Evolutionary conservation across 1,284 basidiomycete species (phyloP).

Genomic region (Apiotrichum brassicae): DNA sequence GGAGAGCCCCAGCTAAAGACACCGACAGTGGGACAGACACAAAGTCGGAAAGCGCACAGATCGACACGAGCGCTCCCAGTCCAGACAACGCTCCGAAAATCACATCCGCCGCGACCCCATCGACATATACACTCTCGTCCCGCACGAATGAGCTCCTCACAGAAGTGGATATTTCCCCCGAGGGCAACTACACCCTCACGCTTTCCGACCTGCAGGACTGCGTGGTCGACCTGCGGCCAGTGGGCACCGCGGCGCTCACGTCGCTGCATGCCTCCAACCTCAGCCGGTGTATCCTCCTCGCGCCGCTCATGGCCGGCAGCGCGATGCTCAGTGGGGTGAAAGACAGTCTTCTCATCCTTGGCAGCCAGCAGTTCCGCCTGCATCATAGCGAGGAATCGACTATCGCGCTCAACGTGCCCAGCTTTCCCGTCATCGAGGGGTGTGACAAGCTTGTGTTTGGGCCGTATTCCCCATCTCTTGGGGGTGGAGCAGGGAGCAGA

Average conservation of each 20-base stretch:
- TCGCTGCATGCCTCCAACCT: constrained; percentile 59
- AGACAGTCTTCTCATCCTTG: constrained; percentile 58
- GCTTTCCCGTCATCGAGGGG: constrained; percentile 69
- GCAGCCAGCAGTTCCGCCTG: constrained; percentile 79
- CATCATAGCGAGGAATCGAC: constrained; percentile 59
- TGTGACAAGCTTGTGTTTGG: constrained; percentile 58
- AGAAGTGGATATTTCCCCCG: not conserved
- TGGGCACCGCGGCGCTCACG: constrained; percentile 27
- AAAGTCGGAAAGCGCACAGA: constrained; percentile 18
- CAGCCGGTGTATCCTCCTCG: constrained; percentile 57
- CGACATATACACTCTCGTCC: constrained; percentile 37
- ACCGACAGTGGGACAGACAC: not conserved
- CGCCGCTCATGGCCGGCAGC: constrained; percentile 57
- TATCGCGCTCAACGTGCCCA: constrained; percentile 59
- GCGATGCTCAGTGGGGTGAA: constrained; percentile 60
- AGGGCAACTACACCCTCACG: constrained; percentile 25
- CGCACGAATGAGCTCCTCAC: constrained; percentile 45
- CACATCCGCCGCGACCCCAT: not conserved
- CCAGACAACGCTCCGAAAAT: no score
- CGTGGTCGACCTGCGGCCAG: constrained; percentile 56
- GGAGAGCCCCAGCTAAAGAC: constrained; percentile 41
- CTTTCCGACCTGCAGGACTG: constrained; percentile 47
- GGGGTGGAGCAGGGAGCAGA: constrained; percentile 25
- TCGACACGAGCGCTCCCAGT: not conserved
- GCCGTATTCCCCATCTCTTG: constrained; percentile 50